These are phyloP conservation scores for Euphrasia arctica DNA, from an alignment of 305 asterid genomes.

Conservation along the genomic window DNA sequence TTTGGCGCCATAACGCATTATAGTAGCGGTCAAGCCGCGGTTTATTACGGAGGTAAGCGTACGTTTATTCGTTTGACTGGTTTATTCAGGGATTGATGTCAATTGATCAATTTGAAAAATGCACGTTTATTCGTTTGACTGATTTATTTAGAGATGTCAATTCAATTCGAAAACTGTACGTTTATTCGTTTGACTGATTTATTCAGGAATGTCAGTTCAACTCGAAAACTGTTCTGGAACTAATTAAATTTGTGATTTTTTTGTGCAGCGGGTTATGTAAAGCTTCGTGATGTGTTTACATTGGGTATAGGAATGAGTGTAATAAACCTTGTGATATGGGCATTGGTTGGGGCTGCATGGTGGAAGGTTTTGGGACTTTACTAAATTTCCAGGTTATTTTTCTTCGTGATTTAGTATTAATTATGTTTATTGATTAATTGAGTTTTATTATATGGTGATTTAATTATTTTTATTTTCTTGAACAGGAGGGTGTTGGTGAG, in stretches of 20 bases:
- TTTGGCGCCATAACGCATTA: conserved; percentile 82
- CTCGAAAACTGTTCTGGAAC: too few species aligned
- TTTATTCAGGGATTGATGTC: too few species aligned
- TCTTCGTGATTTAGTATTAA: too few species aligned
- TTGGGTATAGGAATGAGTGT: conserved; percentile 57
- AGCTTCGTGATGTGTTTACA: conserved; percentile 45
- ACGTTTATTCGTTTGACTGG: too few species aligned
- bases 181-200: too few species aligned
- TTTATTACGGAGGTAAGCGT: conserved; percentile 65
- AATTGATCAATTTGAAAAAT: too few species aligned
- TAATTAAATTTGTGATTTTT: background rate
- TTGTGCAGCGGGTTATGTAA: conserved; percentile 62
- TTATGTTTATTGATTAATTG: too few species aligned
- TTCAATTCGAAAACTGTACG: background rate
- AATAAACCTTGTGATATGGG: conserved; percentile 53
- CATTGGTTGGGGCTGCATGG: conserved; percentile 62
- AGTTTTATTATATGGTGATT: too few species aligned
- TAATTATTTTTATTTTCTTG: too few species aligned
- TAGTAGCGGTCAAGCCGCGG: conserved; percentile 92
- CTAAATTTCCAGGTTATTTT: background rate
- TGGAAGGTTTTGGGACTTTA: conserved; percentile 78
- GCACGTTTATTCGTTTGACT: too few species aligned
- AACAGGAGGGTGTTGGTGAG: too few species aligned
- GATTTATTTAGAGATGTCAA: background rate
- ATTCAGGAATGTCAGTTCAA: too few species aligned